Base-by-base conservation (phyloP, 1,284 basidiomycete species). In the Cystobasidium sp. region DNA sequence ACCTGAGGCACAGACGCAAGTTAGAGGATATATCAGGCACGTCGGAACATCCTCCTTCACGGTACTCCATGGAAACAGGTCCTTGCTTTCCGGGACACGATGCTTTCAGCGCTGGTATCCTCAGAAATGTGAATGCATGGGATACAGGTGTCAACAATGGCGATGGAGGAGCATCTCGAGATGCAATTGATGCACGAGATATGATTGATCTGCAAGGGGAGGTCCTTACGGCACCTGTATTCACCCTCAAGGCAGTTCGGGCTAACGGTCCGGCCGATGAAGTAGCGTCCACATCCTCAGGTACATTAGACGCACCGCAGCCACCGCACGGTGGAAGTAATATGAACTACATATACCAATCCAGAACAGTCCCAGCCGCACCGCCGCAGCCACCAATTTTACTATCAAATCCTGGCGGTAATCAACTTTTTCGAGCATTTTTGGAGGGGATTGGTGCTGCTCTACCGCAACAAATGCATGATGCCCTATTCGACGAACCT, bases 71-170 rank as follows among this genome's bases (percentile, higher is more conserved):
- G 24, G 70, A 73, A n/a, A 10, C 6, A 8, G 70, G 63, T 7
- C 70, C 70, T 12, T 44, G 47, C 41, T 73, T 73, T 41, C 70
- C 70, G 7, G 63, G 70, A 16, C 46, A 44, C 14, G 62, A 73
- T 31, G 51, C 62, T 31, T 46, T 56, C 9, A 44, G 52, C 39
- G 70, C 62, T 18, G 63, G 63, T 22, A n/a, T 66, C 20, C 43
- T 73, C 39, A 49, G 70, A 53, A 22, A 20, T 53, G n/a, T 71
- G 37, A 43, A 20, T 10, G 8, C 37, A 24, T 71, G 69, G 69
- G 55, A 44, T 14, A 31, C 5, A 31, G 31, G 31, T 31, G 2
- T 31, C 31, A 31, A 1, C 31, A 31, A 64, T 43, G 22, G 1
- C 14, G 31, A 51, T 9, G 56, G 46, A 7, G 8, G n/a, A 14